Conservation (phyloP, 208 protist genomes). For the Leptomonas seymouri region DNA sequence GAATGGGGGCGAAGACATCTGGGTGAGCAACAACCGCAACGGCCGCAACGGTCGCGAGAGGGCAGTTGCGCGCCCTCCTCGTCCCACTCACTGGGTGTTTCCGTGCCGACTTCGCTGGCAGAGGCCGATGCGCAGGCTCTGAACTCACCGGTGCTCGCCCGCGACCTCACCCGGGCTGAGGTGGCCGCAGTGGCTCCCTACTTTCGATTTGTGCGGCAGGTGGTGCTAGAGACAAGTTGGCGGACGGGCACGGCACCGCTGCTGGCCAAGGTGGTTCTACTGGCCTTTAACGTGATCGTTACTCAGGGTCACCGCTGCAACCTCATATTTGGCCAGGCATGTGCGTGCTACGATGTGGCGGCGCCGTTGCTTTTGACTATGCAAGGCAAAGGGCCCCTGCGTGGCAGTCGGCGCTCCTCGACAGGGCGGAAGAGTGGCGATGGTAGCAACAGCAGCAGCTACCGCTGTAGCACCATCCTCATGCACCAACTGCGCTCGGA, state of each 20-base stretch:
- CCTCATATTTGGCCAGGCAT: slow-evolving; percentile 81
- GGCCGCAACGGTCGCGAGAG: slow-evolving; percentile 1
- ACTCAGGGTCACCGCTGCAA: slow-evolving; percentile 56
- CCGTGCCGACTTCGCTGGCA: neutral
- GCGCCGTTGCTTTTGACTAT: slow-evolving; percentile 29
- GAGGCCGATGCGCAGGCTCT: slow-evolving; percentile 11
- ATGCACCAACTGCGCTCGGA: slow-evolving; percentile 28
- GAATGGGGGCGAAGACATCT: slow-evolving; percentile 36
- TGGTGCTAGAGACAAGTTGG: slow-evolving; percentile 71
- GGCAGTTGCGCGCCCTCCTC: slow-evolving; percentile 10
- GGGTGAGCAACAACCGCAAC: slow-evolving; percentile 18
- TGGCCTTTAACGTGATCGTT: slow-evolving; percentile 74
- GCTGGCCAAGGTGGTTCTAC: slow-evolving; percentile 55
- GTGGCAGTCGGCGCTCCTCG: slow-evolving; percentile 11
- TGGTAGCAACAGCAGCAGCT: slow-evolving; percentile 11
- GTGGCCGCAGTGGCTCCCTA: slow-evolving; percentile 64
- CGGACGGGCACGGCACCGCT: slow-evolving; percentile 60
- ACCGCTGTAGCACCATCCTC: slow-evolving; percentile 26
- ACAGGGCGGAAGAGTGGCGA: neutral
- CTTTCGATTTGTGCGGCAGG: slow-evolving; percentile 75
- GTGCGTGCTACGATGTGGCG: slow-evolving; percentile 73
- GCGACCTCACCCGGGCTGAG: slow-evolving; percentile 71
- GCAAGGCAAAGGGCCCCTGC: slow-evolving; percentile 8
- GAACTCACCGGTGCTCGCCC: slow-evolving; percentile 49
- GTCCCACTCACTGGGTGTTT: neutral